Percentiles rank a stretch among this genome's conserved stretches.
These are phyloP conservation scores for Cucurbita maxima DNA, from an alignment of 306 rosid species.

Conservation along the genomic window DNA sequence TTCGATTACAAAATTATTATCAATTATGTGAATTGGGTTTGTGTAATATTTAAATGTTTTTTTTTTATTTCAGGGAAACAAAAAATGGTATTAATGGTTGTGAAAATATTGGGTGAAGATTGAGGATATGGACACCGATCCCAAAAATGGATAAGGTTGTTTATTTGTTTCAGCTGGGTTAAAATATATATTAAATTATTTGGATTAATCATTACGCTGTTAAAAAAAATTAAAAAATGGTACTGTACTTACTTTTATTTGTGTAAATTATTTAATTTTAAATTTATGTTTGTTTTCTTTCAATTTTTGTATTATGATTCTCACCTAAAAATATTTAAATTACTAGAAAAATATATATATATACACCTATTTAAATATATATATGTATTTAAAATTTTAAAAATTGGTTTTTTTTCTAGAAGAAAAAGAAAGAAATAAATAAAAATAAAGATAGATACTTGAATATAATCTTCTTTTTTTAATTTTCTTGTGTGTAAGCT, in stretches of 20 bases:
- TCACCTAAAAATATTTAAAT: too few species aligned
- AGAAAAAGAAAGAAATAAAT: too few species aligned
- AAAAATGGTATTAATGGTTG: not conserved
- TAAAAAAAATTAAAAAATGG: constrained; percentile 5
- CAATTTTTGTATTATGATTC: too few species aligned
- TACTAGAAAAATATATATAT: too few species aligned
- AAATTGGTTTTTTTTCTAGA: too few species aligned
- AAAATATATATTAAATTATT: not conserved
- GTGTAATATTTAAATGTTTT: not conserved
- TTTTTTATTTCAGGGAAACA: not conserved
- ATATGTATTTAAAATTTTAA: too few species aligned
- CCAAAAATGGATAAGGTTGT: constrained; percentile 28
- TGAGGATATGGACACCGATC: constrained; percentile 26
- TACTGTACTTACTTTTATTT: not conserved
- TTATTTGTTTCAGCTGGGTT: constrained; percentile 10
- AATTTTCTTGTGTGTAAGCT: not conserved
- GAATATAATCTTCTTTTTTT: not conserved
- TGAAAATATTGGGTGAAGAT: not conserved
- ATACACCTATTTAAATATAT: too few species aligned
- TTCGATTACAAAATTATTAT: not conserved
- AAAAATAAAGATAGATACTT: not conserved
- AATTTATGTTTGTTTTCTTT: not conserved
- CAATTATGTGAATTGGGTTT: not conserved
- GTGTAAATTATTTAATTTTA: not conserved
- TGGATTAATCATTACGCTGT: not conserved